These are phyloP conservation scores for Tylopilus rubrobrunneus DNA, from an alignment of 768 basidiomycete species.

Conservation along the genomic window DNA sequence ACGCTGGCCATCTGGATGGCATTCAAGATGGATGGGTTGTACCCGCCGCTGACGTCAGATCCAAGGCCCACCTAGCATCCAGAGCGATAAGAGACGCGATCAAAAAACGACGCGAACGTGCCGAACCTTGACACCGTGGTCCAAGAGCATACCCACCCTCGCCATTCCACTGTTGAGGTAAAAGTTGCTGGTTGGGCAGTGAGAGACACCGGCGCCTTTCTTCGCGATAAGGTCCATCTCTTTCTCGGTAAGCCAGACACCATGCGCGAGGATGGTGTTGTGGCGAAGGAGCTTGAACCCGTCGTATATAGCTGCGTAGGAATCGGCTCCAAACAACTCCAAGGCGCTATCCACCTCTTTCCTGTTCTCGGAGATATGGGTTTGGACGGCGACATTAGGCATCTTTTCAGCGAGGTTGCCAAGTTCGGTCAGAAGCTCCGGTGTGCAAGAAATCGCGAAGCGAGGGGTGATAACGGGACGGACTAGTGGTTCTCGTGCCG, in stretches of 20 bases:
- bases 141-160: slow-evolving; percentile 72
- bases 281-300: slow-evolving; percentile 64
- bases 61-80: slow-evolving; percentile 80
- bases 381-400: slow-evolving; percentile 74
- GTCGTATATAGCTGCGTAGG: slow-evolving; percentile 85
- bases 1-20: slow-evolving; percentile 73
- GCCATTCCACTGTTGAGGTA: slow-evolving; percentile 86
- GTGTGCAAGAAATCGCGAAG: slow-evolving; percentile 90
- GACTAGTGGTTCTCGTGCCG: slow-evolving; percentile 53
- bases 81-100: slow-evolving; percentile 2
- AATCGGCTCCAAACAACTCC: slow-evolving; percentile 59
- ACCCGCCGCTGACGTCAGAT: slow-evolving; percentile 90
- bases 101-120: neutral
- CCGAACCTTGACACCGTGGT: slow-evolving; percentile 79
- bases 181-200: slow-evolving; percentile 94
- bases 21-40: slow-evolving; percentile 73
- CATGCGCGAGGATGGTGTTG: slow-evolving; percentile 89
- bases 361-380: slow-evolving; percentile 86
- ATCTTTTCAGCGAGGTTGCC: slow-evolving; percentile 57
- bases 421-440: slow-evolving; percentile 58
- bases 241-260: slow-evolving; percentile 66
- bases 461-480: slow-evolving; percentile 92
- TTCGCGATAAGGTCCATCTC: slow-evolving; percentile 72
- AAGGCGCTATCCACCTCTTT: slow-evolving; percentile 66
- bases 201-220: slow-evolving; percentile 73